phyloP scores from a whole-genome alignment of 78 protist genomes.

The Dictyostelium purpureum region DNA sequence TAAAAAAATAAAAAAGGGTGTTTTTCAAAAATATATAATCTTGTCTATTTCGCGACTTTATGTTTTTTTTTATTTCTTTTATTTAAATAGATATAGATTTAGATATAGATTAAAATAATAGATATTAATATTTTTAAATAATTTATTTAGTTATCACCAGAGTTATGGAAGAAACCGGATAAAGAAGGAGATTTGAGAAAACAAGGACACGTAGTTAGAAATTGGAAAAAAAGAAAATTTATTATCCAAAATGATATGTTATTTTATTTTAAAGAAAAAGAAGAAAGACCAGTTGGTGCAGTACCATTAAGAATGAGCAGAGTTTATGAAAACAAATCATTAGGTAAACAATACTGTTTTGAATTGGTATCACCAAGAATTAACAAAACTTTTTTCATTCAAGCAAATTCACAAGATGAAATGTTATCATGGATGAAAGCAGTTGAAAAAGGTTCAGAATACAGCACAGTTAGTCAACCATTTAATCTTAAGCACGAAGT shows the following conservation, averaged over 20 bases:
- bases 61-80: neutral
- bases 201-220: conserved; percentile 86
- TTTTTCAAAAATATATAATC: neutral
- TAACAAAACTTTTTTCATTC: conserved; percentile 83
- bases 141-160: conserved; percentile 29
- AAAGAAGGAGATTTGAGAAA: conserved; percentile 81
- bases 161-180: conserved; percentile 72
- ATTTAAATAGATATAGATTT: too few species aligned
- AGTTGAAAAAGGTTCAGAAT: conserved; percentile 79
- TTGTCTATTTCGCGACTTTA: neutral
- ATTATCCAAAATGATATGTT: conserved; percentile 78
- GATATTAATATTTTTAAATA: neutral
- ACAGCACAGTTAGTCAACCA: conserved; percentile 63
- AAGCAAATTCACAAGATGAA: conserved; percentile 26
- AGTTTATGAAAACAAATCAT: conserved; percentile 6
- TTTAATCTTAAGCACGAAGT: conserved; percentile 78
- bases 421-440: conserved; percentile 75
- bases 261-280: conserved; percentile 48
- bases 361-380: conserved; percentile 75
- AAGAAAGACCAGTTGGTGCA: conserved; percentile 67
- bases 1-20: neutral
- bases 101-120: neutral
- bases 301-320: conserved; percentile 70
- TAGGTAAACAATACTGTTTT: conserved; percentile 71
- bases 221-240: conserved; percentile 87